Evolutionary conservation across 805 yeast genomes (phyloP).

Genomic region (Wickerhamomyces alni): DNA sequence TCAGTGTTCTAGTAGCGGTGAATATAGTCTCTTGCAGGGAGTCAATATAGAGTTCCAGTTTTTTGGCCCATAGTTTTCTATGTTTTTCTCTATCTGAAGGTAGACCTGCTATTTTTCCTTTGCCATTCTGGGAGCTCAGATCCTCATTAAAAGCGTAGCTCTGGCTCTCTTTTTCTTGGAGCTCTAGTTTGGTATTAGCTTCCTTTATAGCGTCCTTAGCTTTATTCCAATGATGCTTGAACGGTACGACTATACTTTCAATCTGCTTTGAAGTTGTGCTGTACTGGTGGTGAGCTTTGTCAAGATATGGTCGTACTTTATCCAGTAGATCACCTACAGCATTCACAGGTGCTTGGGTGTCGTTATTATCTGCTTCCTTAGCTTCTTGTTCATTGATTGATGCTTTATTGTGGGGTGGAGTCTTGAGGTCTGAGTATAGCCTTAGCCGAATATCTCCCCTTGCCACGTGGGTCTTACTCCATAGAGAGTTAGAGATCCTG

Average conservation of each 20-base stretch:
- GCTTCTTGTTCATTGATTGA: too few species aligned
- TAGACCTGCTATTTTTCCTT: conserved; percentile 27
- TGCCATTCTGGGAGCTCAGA: conserved; percentile 20
- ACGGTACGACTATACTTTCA: conserved; percentile 7
- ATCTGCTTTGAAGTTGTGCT: conserved; percentile 11
- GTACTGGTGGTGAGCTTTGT: conserved; percentile 13
- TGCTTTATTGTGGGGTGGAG: not conserved
- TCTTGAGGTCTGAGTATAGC: too few species aligned
- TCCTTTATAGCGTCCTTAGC: conserved; percentile 30
- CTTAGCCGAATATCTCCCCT: too few species aligned
- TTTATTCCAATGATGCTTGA: conserved; percentile 18
- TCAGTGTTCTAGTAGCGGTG: conserved; percentile 62
- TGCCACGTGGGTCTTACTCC: too few species aligned
- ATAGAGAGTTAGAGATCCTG: too few species aligned
- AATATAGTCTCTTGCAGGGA: conserved; percentile 52
- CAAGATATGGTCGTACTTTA: conserved; percentile 17
- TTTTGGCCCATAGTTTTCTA: conserved; percentile 36
- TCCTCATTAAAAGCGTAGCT: conserved; percentile 32
- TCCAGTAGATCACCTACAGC: conserved; percentile 10
- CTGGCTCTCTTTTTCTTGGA: conserved; percentile 29
- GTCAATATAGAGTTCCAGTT: conserved; percentile 42
- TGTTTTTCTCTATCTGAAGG: conserved; percentile 41
- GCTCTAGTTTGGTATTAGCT: conserved; percentile 30
- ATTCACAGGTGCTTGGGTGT: not conserved
- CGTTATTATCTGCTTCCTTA: too few species aligned